phyloP scores from a whole-genome alignment of 768 basidiomycete species.

The Fomitopsis serialis region DNA sequence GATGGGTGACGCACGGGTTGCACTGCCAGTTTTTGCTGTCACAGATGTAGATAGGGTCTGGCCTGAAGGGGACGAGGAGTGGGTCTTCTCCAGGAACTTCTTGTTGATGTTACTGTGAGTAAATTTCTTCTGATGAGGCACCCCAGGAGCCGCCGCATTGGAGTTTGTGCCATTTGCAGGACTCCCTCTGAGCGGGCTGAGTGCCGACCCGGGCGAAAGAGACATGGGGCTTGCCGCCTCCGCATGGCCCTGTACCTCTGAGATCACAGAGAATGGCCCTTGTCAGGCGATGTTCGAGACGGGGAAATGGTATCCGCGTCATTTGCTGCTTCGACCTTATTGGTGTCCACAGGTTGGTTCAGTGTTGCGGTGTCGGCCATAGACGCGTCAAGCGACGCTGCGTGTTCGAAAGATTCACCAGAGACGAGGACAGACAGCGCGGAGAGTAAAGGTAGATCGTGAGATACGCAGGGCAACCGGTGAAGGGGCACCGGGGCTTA shows the following conservation, averaged over 20 bases:
- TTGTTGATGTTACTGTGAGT: constrained; percentile 91
- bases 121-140: constrained; percentile 76
- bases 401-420: background rate
- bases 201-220: constrained; percentile 14
- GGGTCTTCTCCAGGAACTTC: constrained; percentile 92
- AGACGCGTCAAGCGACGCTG: constrained; percentile 73
- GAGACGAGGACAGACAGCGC: background rate
- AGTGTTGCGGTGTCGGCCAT: constrained; percentile 60
- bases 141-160: constrained; percentile 15
- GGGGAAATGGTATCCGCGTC: background rate
- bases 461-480: background rate
- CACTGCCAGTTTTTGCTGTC: constrained; percentile 44
- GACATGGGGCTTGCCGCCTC: constrained; percentile 17
- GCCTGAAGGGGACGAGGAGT: constrained; percentile 45
- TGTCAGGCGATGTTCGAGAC: constrained; percentile 3
- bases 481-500: background rate
- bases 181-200: constrained; percentile 1
- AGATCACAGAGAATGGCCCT: constrained; percentile 1
- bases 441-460: background rate
- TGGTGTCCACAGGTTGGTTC: background rate
- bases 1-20: constrained; percentile 42
- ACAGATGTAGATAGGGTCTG: constrained; percentile 39
- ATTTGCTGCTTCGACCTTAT: constrained; percentile 4
- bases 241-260: constrained; percentile 1
- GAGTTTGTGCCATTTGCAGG: constrained; percentile 8